Evolutionary conservation across 2,329 filamentous ascomycete genomes (phyloP).

Genomic region (Neopestalotiopsis sp.): DNA sequence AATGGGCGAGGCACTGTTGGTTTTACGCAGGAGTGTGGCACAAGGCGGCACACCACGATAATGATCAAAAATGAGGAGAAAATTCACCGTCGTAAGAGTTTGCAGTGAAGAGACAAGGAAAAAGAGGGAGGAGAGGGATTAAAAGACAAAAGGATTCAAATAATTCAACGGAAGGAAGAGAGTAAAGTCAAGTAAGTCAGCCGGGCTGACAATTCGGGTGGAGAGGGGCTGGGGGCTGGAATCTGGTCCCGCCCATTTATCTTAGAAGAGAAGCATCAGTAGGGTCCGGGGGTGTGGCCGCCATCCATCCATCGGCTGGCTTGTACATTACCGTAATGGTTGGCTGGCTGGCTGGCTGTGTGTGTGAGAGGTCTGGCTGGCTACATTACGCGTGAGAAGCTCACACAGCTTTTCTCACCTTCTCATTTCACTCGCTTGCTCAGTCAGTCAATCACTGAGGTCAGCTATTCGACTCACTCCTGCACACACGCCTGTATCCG

Average conservation of each 20-base stretch:
- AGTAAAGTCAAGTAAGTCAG: neutral
- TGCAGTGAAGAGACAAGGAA: neutral
- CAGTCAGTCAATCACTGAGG: no score
- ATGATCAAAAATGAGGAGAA: neutral
- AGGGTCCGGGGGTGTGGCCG: neutral
- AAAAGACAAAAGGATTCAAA: neutral
- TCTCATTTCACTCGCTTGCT: no score
- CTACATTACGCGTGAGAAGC: neutral
- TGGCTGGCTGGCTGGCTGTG: neutral
- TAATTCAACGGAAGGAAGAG: neutral
- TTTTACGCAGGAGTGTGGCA: neutral
- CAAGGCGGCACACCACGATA: neutral
- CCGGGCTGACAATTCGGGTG: neutral
- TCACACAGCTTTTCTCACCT: neutral
- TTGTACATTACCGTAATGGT: neutral
- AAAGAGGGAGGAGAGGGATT: neutral
- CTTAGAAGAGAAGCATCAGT: neutral
- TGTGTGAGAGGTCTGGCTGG: no score
- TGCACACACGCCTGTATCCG: neutral
- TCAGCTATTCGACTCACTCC: neutral
- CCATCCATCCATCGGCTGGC: neutral
- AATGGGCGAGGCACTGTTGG: neutral
- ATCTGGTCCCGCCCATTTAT: neutral
- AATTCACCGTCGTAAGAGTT: neutral
- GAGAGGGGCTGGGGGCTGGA: neutral